Base-by-base conservation (phyloP, 192 early-diverging fungal species). In the Gigaspora rosea region DNA sequence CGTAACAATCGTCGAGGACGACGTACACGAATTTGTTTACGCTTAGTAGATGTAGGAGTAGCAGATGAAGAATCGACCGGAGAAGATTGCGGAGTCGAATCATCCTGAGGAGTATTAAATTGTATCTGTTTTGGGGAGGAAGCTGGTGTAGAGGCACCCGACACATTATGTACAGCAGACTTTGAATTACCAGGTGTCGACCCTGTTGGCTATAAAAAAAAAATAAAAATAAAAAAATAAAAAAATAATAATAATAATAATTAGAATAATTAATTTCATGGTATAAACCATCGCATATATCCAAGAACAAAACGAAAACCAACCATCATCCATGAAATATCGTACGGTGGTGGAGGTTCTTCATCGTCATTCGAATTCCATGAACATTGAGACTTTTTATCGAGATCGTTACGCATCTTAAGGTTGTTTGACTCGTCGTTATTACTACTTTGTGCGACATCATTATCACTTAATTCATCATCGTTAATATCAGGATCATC, bases 281-380 rank as follows among this genome's bases (percentile, higher is more conserved):
- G 2, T 41, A 41, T 41, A 41, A 41, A 27, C 27, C 27, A 27
- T 27, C 41, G 41, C 41, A 41, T 41, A 41, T 41, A 41, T 41
- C 7, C 41, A 6, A 7, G 41, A 41, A 41, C 41, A 41, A 41
- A 41, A 46, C 2, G 16, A 66, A 41, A 8, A 41, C 32, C 16
- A 36, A 66, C 64, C 64, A 41, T 18, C 36, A n/a, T 11, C 61
- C 73, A 75, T 3, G 61, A 64, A 62, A 20, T 75, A 64, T 75
- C 73, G 32, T 75, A 75, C 51, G 73, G 73, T 65, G 73, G 73
- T 18, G 73, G 73, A 46, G 73, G 73, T 75, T 75, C 73, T 8
- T 75, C 73, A 20, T 75, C 57, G 6, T 46, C 73, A 33, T 75
- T 65, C 16, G 32, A 48, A 27, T 20, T 9, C 69, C 69, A 71